Evolutionary conservation across 2,329 filamentous ascomycete species (phyloP).

Genomic region (Ophiosphaerella narmari): DNA sequence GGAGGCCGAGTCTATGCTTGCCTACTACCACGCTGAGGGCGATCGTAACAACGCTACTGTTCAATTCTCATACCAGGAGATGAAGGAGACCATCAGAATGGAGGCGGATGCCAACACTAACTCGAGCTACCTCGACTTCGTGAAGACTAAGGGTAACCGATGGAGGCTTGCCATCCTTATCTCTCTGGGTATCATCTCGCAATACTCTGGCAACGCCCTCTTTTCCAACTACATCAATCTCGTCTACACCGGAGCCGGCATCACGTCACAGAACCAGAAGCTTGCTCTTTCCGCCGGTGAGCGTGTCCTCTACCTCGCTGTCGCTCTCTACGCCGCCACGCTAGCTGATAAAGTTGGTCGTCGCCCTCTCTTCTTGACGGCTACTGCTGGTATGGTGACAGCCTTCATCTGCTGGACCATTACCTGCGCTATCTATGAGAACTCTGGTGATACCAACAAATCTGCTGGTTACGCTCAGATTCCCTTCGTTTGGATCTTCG

Average conservation of each 20-base stretch:
- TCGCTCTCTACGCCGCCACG: conserved; percentile 61
- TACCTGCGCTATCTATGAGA: conserved; percentile 31
- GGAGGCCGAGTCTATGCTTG: conserved; percentile 64
- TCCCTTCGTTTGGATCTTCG: conserved; percentile 57
- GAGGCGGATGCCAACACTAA: conserved; percentile 57
- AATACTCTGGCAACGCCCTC: conserved; percentile 69
- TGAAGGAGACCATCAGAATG: conserved; percentile 64
- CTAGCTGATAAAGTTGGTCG: conserved; percentile 62
- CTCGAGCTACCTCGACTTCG: conserved; percentile 64
- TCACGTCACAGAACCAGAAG: conserved; percentile 50
- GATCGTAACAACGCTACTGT: conserved; percentile 63
- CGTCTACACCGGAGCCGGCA: conserved; percentile 65
- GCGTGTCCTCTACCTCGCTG: conserved; percentile 61
- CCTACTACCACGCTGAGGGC: conserved; percentile 67
- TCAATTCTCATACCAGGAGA: conserved; percentile 69
- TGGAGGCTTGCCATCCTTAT: conserved; percentile 67
- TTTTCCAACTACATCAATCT: conserved; percentile 69
- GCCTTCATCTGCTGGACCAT: conserved; percentile 47
- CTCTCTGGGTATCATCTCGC: conserved; percentile 68
- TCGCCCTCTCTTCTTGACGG: conserved; percentile 59
- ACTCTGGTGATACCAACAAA: conserved; percentile 37
- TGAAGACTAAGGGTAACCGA: conserved; percentile 66
- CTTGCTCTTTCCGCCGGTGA: conserved; percentile 53
- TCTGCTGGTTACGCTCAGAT: conserved; percentile 53
- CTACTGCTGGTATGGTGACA: conserved; percentile 43